Evolutionary conservation across 306 rosid genomes (phyloP).

Genomic region (Trichosanthes truncata): DNA sequence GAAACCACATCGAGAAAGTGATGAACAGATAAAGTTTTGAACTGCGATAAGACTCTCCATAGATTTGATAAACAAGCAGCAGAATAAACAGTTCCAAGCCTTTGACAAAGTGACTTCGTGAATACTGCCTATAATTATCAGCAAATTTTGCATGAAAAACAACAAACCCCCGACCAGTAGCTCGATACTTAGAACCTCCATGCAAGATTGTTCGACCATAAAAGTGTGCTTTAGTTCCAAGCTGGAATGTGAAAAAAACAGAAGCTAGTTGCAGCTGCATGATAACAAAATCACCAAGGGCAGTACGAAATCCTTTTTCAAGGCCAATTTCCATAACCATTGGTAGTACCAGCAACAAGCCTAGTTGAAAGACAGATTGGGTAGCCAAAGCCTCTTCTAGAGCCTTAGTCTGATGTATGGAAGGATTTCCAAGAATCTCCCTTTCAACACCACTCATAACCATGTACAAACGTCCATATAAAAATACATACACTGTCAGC

Average conservation of each 20-base stretch:
- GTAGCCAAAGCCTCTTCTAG: conserved; percentile 91
- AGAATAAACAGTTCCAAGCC: conserved; percentile 79
- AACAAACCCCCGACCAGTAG: conserved; percentile 95
- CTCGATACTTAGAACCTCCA: conserved; percentile 87
- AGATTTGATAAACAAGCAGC: conserved; percentile 56
- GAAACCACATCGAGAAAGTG: conserved; percentile 88
- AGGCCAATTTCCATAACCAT: conserved; percentile 99
- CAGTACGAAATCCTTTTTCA: conserved; percentile 94
- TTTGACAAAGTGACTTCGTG: conserved; percentile 91
- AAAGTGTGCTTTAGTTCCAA: conserved; percentile 94
- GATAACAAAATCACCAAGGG: conserved; percentile 82
- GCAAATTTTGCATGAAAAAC: conserved; percentile 93
- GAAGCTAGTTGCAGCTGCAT: conserved; percentile 98
- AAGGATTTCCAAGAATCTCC: conserved; percentile 52
- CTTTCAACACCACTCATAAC: conserved; percentile 91
- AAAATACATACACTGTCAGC: conserved; percentile 69
- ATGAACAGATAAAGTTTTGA: conserved; percentile 59
- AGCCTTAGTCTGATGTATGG: conserved; percentile 53
- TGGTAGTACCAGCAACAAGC: conserved; percentile 71
- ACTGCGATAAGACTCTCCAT: conserved; percentile 54
- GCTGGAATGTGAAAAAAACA: conserved; percentile 92
- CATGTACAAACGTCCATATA: conserved; percentile 88
- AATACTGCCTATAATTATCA: conserved; percentile 80
- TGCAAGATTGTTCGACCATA: conserved; percentile 92
- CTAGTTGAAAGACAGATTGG: conserved; percentile 80